phyloP scores from a whole-genome alignment of 768 basidiomycete genomes.

The Xanthoconium stramineum region DNA sequence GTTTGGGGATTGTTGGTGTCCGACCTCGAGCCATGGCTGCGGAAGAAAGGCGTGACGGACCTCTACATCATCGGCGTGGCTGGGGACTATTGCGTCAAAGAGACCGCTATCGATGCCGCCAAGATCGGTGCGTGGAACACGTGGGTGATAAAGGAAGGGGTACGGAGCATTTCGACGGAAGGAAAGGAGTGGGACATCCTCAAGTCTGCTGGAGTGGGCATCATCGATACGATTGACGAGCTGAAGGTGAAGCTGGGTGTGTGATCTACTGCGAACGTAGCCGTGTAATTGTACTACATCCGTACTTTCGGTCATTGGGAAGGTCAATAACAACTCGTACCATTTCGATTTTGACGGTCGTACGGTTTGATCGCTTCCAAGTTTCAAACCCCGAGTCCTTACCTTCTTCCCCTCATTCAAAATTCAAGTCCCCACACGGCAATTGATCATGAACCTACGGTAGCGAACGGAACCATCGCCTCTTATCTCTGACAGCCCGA shows the following conservation, averaged over 20 bases:
- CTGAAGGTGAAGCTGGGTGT: conserved; percentile 25
- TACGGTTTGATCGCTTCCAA: too few species aligned
- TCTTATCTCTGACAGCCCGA: too few species aligned
- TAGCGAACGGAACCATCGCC: too few species aligned
- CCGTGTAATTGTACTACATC: background rate
- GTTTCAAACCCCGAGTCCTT: too few species aligned
- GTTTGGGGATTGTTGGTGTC: conserved; percentile 48
- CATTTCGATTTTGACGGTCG: too few species aligned
- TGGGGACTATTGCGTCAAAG: conserved; percentile 75
- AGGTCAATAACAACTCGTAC: background rate
- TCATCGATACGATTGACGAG: conserved; percentile 30
- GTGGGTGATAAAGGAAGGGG: conserved; percentile 49
- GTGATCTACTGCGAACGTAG: background rate
- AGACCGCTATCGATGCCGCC: conserved; percentile 51
- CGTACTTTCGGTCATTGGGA: background rate
- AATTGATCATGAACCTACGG: too few species aligned
- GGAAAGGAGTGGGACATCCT: conserved; percentile 38
- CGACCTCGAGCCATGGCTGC: conserved; percentile 43
- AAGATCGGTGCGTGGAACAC: conserved; percentile 44
- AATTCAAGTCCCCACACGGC: too few species aligned
- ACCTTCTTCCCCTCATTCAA: too few species aligned
- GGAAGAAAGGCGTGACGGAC: conserved; percentile 45
- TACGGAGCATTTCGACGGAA: conserved; percentile 38
- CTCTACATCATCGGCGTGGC: conserved; percentile 69
- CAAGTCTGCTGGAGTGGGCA: conserved; percentile 33